Evolutionary conservation across 2,329 filamentous ascomycete genomes (phyloP).

Genomic region (Colletotrichum sp.): DNA sequence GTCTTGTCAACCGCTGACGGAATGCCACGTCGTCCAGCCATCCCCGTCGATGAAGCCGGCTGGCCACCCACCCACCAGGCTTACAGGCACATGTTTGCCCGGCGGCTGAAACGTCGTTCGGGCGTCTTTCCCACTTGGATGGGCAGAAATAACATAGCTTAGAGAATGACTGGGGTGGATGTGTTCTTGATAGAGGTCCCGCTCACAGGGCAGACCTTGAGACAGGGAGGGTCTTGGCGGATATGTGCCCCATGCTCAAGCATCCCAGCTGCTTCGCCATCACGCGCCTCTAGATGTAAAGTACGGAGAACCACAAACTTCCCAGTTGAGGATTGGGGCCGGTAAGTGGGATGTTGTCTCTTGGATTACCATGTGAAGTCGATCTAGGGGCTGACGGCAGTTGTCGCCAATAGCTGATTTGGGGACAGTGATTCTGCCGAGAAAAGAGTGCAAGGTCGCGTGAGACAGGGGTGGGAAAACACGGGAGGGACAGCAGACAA

Average conservation of each 20-base stretch:
- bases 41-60: background rate
- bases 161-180: background rate
- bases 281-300: background rate
- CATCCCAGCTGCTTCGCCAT: background rate
- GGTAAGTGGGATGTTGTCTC: background rate
- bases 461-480: background rate
- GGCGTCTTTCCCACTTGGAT: background rate
- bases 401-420: background rate
- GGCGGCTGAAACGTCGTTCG: constrained; percentile 3
- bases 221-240: background rate
- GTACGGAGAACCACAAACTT: background rate
- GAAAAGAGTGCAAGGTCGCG: background rate
- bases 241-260: background rate
- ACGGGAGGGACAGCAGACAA: background rate
- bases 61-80: background rate
- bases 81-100: background rate
- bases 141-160: background rate
- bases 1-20: background rate
- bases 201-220: background rate
- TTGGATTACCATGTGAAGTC: background rate
- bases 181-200: background rate
- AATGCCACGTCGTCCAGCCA: constrained; percentile 6
- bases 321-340: background rate
- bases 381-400: background rate
- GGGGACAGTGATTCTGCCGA: background rate